Percentiles rank a stretch among this genome's conserved stretches.
Evolutionary conservation across 2,329 filamentous ascomycete species (phyloP).

Genomic region (Claviceps paspali): DNA sequence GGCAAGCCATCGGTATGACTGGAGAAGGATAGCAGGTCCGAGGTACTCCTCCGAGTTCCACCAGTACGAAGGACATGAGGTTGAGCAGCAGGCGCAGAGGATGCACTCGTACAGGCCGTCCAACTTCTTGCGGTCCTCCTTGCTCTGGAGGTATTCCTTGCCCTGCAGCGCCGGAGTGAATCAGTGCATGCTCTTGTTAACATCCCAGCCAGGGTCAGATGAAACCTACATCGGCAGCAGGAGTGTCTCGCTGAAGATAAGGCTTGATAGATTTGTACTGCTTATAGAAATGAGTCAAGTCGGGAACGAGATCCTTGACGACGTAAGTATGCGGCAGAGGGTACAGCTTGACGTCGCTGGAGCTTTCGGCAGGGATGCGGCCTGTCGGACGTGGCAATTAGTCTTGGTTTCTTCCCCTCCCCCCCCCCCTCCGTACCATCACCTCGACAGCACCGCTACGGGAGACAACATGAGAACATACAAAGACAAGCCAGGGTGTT

Average conservation of each 20-base stretch:
- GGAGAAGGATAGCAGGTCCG: conserved; percentile 86
- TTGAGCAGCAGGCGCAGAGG: conserved; percentile 97
- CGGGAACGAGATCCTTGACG: conserved; percentile 96
- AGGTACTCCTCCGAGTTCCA: conserved; percentile 99
- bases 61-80: conserved; percentile 99
- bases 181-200: neutral
- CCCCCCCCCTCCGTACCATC: too few species aligned
- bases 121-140: conserved; percentile 87
- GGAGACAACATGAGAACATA: conserved; percentile 43
- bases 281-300: conserved; percentile 98
- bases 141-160: conserved; percentile 80
- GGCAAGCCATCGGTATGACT: conserved; percentile 94
- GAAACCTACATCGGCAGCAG: conserved; percentile 60
- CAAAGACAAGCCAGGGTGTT: conserved; percentile 97
- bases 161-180: conserved; percentile 39
- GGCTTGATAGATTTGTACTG: conserved; percentile 99
- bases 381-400: conserved; percentile 33
- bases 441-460: too few species aligned
- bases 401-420: neutral
- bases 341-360: conserved; percentile 83
- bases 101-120: conserved; percentile 99
- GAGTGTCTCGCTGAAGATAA: conserved; percentile 83
- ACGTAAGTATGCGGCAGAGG: conserved; percentile 97
- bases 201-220: neutral
- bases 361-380: conserved; percentile 76